A percentile compares a stretch with the other conserved stretches of the same genome.
phyloP scores from a whole-genome alignment of 2,329 filamentous ascomycete genomes.

The Chaetomium globosum region DNA sequence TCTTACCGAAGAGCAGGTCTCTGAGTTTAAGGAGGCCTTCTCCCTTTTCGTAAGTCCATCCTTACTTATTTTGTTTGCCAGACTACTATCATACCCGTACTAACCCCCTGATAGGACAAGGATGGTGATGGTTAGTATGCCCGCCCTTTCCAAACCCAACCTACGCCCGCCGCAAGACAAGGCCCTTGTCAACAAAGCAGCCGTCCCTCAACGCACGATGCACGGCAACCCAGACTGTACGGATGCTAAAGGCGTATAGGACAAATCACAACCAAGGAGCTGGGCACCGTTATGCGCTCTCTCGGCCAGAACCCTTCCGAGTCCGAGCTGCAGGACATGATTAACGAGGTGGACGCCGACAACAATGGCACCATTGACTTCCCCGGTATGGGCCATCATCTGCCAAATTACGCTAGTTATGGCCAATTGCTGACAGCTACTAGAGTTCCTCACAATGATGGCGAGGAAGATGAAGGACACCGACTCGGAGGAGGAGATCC shows the following conservation, averaged over 20 bases:
- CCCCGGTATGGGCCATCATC: slow-evolving; percentile 64
- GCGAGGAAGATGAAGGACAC: slow-evolving; percentile 93
- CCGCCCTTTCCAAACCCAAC: slow-evolving; percentile 16
- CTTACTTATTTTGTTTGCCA: not conserved
- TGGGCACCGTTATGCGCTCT: slow-evolving; percentile 88
- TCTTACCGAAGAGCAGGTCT: slow-evolving; percentile 99
- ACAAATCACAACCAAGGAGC: slow-evolving; percentile 89
- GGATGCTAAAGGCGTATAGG: slow-evolving; percentile 55
- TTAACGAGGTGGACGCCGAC: slow-evolving; percentile 89
- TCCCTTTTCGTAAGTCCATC: slow-evolving; percentile 88
- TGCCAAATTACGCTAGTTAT: not conserved
- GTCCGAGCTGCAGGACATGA: slow-evolving; percentile 90
- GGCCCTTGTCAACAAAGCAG: slow-evolving; percentile 10
- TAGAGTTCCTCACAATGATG: slow-evolving; percentile 93
- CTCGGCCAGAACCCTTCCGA: slow-evolving; percentile 88
- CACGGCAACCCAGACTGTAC: slow-evolving; percentile 4
- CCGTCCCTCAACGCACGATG: not conserved
- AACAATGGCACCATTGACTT: slow-evolving; percentile 94
- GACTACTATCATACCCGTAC: slow-evolving; percentile 25
- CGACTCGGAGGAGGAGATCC: slow-evolving; percentile 87
- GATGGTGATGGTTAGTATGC: slow-evolving; percentile 80
- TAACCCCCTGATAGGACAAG: slow-evolving; percentile 67
- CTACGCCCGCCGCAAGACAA: slow-evolving; percentile 22
- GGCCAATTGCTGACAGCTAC: slow-evolving; percentile 38
- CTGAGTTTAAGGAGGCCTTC: slow-evolving; percentile 99